Conservation (phyloP, 495 filamentous ascomycete species). For the Zalerion maritima region DNA sequence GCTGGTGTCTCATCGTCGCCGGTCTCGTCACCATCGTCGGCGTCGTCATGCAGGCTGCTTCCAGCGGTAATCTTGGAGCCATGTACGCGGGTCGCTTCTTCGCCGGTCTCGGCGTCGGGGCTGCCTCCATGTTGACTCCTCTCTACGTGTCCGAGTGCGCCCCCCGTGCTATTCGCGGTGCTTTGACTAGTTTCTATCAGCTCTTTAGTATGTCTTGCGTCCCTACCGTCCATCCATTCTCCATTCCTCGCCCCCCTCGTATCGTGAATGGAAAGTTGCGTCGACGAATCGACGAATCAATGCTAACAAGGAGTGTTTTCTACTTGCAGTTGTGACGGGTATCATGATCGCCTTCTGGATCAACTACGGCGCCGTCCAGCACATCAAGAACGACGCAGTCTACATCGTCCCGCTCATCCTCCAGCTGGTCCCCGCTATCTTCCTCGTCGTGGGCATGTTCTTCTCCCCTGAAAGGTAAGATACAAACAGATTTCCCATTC, state of each 20-base stretch:
- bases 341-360: slow-evolving; percentile 55
- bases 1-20: slow-evolving; percentile 23
- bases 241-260: too few relatives aligned
- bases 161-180: slow-evolving; percentile 55
- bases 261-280: too few relatives aligned
- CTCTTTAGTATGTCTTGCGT: slow-evolving; percentile 39
- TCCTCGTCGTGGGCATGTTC: slow-evolving; percentile 4
- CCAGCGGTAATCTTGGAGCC: slow-evolving; percentile 25
- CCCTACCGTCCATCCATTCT: not conserved
- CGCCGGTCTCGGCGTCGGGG: slow-evolving; percentile 51
- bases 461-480: slow-evolving; percentile 4
- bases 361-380: slow-evolving; percentile 44
- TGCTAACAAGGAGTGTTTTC: too few relatives aligned
- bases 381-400: slow-evolving; percentile 34
- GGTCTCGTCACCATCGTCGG: slow-evolving; percentile 24
- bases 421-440: slow-evolving; percentile 47
- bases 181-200: slow-evolving; percentile 56
- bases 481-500: too few relatives aligned
- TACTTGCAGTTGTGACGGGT: slow-evolving; percentile 27
- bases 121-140: slow-evolving; percentile 49
- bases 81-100: slow-evolving; percentile 58
- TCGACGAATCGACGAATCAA: too few relatives aligned
- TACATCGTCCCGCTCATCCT: slow-evolving; percentile 56
- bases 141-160: slow-evolving; percentile 49
- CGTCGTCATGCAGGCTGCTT: slow-evolving; percentile 24